Base-by-base conservation (phyloP, 2,329 filamentous ascomycete genomes). In the Colletotrichum sp. region DNA sequence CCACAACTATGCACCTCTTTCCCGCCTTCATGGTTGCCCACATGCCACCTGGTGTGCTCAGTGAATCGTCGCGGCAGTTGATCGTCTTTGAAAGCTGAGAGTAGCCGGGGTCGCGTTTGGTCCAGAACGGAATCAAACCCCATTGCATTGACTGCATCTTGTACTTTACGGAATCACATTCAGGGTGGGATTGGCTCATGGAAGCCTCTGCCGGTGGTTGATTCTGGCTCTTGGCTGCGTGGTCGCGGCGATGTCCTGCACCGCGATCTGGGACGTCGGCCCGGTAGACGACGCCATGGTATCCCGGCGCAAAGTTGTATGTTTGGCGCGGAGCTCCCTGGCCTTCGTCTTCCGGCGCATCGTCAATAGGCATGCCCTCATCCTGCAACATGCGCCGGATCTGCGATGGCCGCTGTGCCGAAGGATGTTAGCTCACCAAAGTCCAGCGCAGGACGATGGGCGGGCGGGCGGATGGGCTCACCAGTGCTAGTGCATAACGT, bases 121-220 rank as follows among this genome's bases (percentile, higher is more conserved):
- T 97, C 96, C 96, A 98, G 84, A 94, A 98, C 0, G 97, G 96
- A 16, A 98, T 89, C 8, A 99, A 89, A 0, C 96, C 97, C 97
- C 97, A 99, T 89, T 95, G 96, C 94, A 98, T 98, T 3, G 92
- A 89, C 82, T 98, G 96, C 10, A 99, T 87, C 83, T 94, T 96
- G 86, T 97, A 98, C 78, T 86, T 92, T 12, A 89, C 88, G 74
- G 76, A 52, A 52, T 69, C 36, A 32, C 69, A 70, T 6, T 78
- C 76, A 12, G 77, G 65, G 18, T 80, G 73, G 66, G 78, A 77
- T 72, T 82, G 77, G 26, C 77, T 72, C 14, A 78, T 80, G 73
- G 59, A 79, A 32, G 48, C 21, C 18, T 48, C 74, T 1, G 70
- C 21, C 7, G 48, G 28, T 12, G 28, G 13, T 12, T 36, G 18